Conservation (phyloP, 2,329 filamentous ascomycete genomes). For the Rhinocladiella similis region DNA sequence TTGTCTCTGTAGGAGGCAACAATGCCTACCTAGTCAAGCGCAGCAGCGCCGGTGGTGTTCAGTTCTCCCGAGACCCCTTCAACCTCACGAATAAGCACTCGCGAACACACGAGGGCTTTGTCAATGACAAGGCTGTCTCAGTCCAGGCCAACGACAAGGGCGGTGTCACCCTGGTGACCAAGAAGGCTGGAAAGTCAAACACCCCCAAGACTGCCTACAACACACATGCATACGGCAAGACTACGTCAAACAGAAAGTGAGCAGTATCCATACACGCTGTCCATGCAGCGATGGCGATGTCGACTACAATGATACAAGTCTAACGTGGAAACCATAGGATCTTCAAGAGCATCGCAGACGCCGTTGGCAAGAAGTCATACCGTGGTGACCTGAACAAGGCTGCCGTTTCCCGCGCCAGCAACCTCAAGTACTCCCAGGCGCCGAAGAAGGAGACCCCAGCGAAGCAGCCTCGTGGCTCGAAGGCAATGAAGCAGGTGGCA, state of each 20-base stretch:
- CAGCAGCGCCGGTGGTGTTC: conserved; percentile 72
- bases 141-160: conserved; percentile 71
- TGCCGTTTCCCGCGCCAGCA: conserved; percentile 83
- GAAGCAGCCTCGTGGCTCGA: conserved; percentile 74
- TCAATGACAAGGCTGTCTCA: conserved; percentile 92
- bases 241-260: conserved; percentile 78
- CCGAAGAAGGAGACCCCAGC: conserved; percentile 73
- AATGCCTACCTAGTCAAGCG: conserved; percentile 94
- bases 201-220: conserved; percentile 69
- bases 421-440: conserved; percentile 77
- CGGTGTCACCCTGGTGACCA: conserved; percentile 77
- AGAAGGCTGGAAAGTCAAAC: conserved; percentile 71
- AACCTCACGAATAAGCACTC: conserved; percentile 91
- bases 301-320: too few relatives aligned
- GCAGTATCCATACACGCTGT: conserved; percentile 32
- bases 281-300: too few relatives aligned
- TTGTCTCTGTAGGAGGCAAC: conserved; percentile 66
- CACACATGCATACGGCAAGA: conserved; percentile 68
- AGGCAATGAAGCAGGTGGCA: conserved; percentile 68
- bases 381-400: conserved; percentile 72
- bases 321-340: conserved; percentile 56
- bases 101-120: conserved; percentile 91
- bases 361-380: conserved; percentile 82
- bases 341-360: conserved; percentile 84
- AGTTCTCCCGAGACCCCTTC: conserved; percentile 91